Evolutionary conservation across 495 filamentous ascomycete species (phyloP), one percentile per base, ranked within the genome.

Genomic region (Podospora bellae-mahoneyi): DNA sequence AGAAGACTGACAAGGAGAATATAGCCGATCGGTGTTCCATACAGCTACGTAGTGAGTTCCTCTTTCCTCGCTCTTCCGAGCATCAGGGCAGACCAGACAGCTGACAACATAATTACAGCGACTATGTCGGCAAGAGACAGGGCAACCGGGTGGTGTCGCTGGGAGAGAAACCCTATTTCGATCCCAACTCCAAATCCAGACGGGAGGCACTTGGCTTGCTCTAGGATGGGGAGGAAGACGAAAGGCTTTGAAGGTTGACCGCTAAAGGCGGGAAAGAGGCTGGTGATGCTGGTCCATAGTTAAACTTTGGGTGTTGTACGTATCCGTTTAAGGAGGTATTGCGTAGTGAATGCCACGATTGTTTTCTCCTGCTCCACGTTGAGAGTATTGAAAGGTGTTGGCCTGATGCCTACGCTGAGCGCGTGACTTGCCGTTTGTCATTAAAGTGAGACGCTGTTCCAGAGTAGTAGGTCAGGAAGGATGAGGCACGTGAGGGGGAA

Each of bases 111-210:
- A 23, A 23, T 2, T 23, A 58, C 60, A 78, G 87, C 74, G 84
- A 85, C 23, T 83, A 79, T 13, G 63, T 81, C 66, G 88, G 86
- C 18, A 78, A 83, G 61, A 79, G 89, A 48, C 82, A 84, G 56
- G 89, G 88, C 9, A 83, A 90, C 65, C 80, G 89, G 19, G 85
- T 82, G 23, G 86, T 89, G 3, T 84, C 85, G n/a, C 74, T 90
- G 63, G 89, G 89, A 0, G 89, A 91, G 81, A 80, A 81, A 65
- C 89, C 89, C 5, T 91, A 85, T 74, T 83, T 87, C 65, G 88
- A 88, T 66, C 78, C 83, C 0, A 84, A 82, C 39, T 88, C 86
- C 3, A 86, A 84, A 30, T 86, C 84, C 15, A 79, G 88, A 39
- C 79, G 86, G 39, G 84, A 90, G 72, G 84, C 77, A 4, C 77